phyloP scores from a whole-genome alignment of 2,329 filamentous ascomycete genomes.

The Orbilia blumenaviensis region DNA sequence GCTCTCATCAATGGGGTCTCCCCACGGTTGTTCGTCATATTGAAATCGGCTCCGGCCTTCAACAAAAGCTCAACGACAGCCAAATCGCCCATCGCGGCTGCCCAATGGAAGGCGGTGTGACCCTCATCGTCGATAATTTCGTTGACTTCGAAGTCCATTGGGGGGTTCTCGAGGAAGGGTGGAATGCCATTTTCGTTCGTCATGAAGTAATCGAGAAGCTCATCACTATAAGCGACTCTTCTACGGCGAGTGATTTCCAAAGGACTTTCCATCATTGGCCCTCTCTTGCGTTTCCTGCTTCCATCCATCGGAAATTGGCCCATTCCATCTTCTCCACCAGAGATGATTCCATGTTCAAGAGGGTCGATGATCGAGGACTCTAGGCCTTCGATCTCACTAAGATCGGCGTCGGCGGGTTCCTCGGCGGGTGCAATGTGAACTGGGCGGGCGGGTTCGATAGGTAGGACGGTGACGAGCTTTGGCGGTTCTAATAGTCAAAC shows the following conservation, averaged over 20 bases:
- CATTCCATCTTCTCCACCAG: constrained; percentile 29
- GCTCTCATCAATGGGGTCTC: constrained; percentile 95
- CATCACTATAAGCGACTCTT: constrained; percentile 83
- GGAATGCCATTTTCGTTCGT: constrained; percentile 80
- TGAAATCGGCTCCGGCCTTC: constrained; percentile 77
- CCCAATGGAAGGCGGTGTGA: constrained; percentile 96
- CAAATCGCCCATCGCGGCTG: constrained; percentile 94
- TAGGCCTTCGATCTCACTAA: constrained; percentile 50
- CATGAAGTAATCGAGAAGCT: constrained; percentile 95
- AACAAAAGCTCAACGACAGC: constrained; percentile 89
- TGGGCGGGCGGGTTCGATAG: constrained; percentile 15
- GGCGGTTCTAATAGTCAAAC: constrained; percentile 17
- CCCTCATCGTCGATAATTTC: constrained; percentile 91
- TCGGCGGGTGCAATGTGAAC: constrained; percentile 17
- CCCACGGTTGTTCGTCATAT: constrained; percentile 74
- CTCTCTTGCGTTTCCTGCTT: constrained; percentile 78
- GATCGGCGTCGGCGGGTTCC: constrained; percentile 30
- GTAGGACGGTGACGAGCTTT: constrained; percentile 18
- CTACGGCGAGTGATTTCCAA: constrained; percentile 80
- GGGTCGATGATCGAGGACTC: constrained; percentile 46
- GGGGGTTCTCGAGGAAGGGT: constrained; percentile 78
- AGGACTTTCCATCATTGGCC: constrained; percentile 69
- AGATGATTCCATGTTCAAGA: constrained; percentile 28
- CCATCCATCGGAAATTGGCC: constrained; percentile 61
- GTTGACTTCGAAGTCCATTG: constrained; percentile 85